Base-by-base conservation (phyloP, 2,329 filamentous ascomycete genomes). In the Alternaria viburni region DNA sequence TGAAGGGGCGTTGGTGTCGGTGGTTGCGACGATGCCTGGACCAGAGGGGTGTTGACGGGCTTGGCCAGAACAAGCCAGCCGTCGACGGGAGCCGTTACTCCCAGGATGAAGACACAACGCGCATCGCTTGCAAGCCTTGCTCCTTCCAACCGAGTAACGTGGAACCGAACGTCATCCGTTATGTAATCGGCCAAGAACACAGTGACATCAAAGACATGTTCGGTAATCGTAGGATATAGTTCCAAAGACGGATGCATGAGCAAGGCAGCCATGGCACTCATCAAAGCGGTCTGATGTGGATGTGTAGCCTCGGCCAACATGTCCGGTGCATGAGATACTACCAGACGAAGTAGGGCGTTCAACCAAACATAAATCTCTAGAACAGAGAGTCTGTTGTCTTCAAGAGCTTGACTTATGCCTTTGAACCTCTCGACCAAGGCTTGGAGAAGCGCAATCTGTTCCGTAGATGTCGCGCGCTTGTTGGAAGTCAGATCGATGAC, bases 181-280 rank as follows among this genome's bases (percentile, higher is more conserved):
- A 85, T 67, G 26, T 70, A 67, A 58, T 85, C 83, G 15, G 81
- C 80, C 13, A 84, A 70, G 21, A 77, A 65, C 2, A 80, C 75
- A 15, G 81, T 77, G 7, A 83, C 77, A 62, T 85, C 83, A 66
- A 82, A 81, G 19, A 84, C 68, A 62, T 81, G 78, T 60, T 84
- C 81, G 1, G 77, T 70, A 6, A 78, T 77, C 3, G 66, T 62
- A 12, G 76, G 77, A 32, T 76, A 77, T 8, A 64, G 59, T 54
- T 79, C 77, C n/a, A 84, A 69, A 11, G 67, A 68, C 0, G 81
- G 75, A 50, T 82, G 76, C 13, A 73, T 69, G 23, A 83, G 70
- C 8, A 85, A 67, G 4, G 73, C 63, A 55, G 77, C 79, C 12
- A 85, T 74, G 6, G 76, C 69, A 62, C 67, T 70, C 64, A 79